A percentile compares a stretch with the other conserved stretches of the same genome.
These are phyloP conservation scores for Ascochyta clinopodiicola DNA, from an alignment of 2,329 filamentous ascomycete genomes.

Conservation along the genomic window DNA sequence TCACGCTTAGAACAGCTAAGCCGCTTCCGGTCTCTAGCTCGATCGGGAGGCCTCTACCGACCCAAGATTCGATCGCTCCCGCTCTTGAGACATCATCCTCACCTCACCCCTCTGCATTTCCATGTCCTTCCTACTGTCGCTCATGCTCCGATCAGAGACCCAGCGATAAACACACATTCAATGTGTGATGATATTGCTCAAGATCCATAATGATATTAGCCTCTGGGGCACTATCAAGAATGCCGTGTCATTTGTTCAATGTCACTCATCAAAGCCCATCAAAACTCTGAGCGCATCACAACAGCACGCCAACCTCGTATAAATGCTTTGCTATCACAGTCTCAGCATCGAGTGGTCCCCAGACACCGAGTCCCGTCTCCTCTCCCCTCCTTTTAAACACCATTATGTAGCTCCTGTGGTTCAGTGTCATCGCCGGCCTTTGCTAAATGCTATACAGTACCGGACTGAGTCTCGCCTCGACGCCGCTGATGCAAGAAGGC, in stretches of 20 bases:
- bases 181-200: not conserved
- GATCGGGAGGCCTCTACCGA: constrained; percentile 11
- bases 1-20: constrained; percentile 1
- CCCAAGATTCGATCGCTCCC: constrained; percentile 5
- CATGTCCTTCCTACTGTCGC: not conserved
- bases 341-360: not conserved
- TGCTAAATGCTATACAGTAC: not conserved
- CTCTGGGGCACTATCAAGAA: not conserved
- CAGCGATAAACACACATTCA: not conserved
- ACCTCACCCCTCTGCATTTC: not conserved
- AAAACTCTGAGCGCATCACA: not conserved
- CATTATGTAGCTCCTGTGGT: not conserved
- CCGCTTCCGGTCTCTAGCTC: constrained; percentile 3
- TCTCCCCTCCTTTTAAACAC: not conserved
- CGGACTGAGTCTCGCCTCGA: not conserved
- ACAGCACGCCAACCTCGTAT: not conserved
- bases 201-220: not conserved
- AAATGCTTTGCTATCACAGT: not conserved
- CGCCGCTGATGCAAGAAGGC: not conserved
- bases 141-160: not conserved
- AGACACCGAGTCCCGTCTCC: too few relatives aligned
- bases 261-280: not conserved
- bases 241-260: not conserved
- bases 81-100: not conserved
- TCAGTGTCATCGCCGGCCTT: not conserved